Percentiles rank a stretch among this genome's conserved stretches.
Evolutionary conservation across 73 alveolate genomes (phyloP).

Genomic region (Blepharisma stoltei): DNA sequence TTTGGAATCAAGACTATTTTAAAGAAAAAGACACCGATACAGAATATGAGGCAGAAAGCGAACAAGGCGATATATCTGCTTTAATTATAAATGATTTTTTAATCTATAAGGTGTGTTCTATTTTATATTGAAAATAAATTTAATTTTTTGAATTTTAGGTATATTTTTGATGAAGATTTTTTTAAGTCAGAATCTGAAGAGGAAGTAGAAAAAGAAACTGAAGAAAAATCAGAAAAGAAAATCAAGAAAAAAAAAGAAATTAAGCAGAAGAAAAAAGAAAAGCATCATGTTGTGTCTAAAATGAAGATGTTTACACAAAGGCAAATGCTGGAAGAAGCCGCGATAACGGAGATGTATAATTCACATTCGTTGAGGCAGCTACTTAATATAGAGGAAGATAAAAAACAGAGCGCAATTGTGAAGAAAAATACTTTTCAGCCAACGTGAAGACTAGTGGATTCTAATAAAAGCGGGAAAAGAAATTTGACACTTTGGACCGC

Average conservation of each 20-base stretch:
- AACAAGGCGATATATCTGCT: conserved; percentile 8
- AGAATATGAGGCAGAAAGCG: conserved; percentile 21
- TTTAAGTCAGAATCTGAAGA: neutral
- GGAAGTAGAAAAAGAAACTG: neutral
- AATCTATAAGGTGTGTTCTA: too few relatives aligned
- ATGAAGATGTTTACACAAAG: neutral
- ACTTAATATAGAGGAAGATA: neutral
- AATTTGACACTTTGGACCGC: neutral
- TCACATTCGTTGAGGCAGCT: neutral
- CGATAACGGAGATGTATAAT: conserved; percentile 14
- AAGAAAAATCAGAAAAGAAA: neutral
- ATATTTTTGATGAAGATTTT: conserved; percentile 25
- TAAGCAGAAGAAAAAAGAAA: neutral
- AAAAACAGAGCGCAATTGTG: neutral
- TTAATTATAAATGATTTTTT: too few relatives aligned
- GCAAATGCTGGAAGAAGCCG: conserved; percentile 26
- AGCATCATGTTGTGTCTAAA: neutral
- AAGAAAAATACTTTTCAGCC: neutral
- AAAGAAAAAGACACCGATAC: neutral
- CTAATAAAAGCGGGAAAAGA: neutral
- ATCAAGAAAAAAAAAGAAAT: neutral
- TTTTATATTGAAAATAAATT: too few relatives aligned
- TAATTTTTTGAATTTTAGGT: too few relatives aligned
- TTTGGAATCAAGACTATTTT: conserved; percentile 11
- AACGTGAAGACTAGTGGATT: neutral